Base-by-base conservation (phyloP, 1,139 yeast species). In the Ogataea hybrid region DNA sequence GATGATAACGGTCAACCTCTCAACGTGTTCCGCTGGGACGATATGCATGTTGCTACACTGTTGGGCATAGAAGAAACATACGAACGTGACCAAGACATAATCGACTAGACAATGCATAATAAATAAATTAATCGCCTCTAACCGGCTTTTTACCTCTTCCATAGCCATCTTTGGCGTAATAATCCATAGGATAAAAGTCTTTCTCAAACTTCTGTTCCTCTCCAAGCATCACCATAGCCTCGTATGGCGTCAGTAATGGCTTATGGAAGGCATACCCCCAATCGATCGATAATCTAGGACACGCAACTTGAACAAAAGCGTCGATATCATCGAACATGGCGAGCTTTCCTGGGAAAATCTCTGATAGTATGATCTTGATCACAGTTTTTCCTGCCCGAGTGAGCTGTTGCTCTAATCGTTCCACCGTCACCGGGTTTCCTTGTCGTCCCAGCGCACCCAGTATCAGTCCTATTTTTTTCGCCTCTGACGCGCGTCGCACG, bases 261-360 rank as follows among this genome's bases (percentile, higher is more conserved):
- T 85, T 86, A 45, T 82, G 80, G 59, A 92, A 92, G 0, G 98
- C 98, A 61, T 94, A 92, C 1, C 99, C 99, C 99, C 99, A 92
- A 62, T 92, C 99, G 33, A 92, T 92, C 2, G 96, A 87, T 40
- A 92, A 69, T 53, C 99, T 71, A 0, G 99, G 99, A 61, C 99
- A 92, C 0, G 98, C 99, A 4, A 92, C 96, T 63, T 92, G 99
- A 15, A 92, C 85, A 73, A 95, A 92, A 5, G 90, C 95, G 64
- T 92, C 98, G 16, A 92, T 79, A 57, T 88, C 95, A 55, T 87
- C 90, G 66, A 92, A 92, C 82, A 85, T 84, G n/a, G 97, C 84
- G 29, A 92, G 68, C 57, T 92, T 92, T 42, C 81, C 86, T 0
- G 99, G 99, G 64, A 92, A 89, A 10, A 92, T 88, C 61, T 92